phyloP scores from a whole-genome alignment of 441 rosid species.

The Adansonia gregorii region DNA sequence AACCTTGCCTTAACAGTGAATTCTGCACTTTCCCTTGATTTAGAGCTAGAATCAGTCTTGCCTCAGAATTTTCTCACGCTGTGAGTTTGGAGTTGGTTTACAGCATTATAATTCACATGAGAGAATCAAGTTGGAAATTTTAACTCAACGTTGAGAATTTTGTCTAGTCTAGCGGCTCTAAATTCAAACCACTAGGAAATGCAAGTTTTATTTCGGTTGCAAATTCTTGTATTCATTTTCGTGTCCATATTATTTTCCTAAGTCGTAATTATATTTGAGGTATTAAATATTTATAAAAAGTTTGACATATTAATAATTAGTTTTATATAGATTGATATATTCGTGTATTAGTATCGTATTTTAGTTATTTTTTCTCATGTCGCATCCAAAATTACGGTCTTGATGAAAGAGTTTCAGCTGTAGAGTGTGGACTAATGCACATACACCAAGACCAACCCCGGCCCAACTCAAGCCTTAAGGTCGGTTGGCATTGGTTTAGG shows the following conservation, averaged over 20 bases:
- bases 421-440: conserved; percentile 1
- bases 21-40: conserved; percentile 4
- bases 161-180: background rate
- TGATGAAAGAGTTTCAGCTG: background rate
- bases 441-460: background rate
- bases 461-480: background rate
- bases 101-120: background rate
- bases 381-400: background rate
- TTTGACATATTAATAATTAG: background rate
- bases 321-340: background rate
- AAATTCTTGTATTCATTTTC: background rate
- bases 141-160: background rate
- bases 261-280: too few species aligned
- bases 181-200: background rate
- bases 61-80: background rate
- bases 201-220: background rate
- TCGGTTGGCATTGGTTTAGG: background rate
- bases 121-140: background rate
- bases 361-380: background rate
- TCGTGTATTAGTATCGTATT: background rate
- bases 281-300: too few species aligned
- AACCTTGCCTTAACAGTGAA: background rate
- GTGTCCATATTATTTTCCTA: background rate
- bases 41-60: background rate
- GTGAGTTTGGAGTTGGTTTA: background rate